Base-by-base conservation (phyloP, 192 early-diverging fungal species). In the Backusella psychrophila region DNA sequence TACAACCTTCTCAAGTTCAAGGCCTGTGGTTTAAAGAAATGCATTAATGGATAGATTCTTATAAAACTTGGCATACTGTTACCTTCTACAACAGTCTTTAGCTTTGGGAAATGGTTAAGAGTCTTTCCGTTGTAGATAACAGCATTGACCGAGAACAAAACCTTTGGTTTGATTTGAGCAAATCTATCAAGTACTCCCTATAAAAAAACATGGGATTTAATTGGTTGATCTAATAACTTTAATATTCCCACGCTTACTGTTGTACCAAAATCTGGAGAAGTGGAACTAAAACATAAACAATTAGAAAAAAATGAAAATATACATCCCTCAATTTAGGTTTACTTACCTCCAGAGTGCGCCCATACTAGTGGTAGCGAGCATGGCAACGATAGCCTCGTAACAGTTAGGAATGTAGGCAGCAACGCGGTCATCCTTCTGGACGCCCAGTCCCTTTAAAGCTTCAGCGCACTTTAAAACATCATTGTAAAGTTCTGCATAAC, bases 231-330 rank as follows among this genome's bases (percentile, higher is more conserved):
- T 39, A 31, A 7, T 67, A 1, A 41, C 26, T n/a, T 35, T 21
- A 31, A 38, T 75, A 29, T 66, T 41, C 44, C 29, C 33, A 6
- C 26, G 78, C 81, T 82, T 85, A 90, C 95, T 26, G 91, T 86
- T 19, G 90, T 88, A 36, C 98, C 98, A 88, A 99, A 97, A 80
- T 99, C 98, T 7, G 95, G 94, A 12, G 96, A 96, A 33, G 95
- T 92, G 4, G 96, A 98, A 73, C 90, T 80, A 66, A 41, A 23
- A 23, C 38, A 23, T 44, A 12, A 76, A 26, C 21, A 68, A 21
- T 31, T 49, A 49, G 41, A 33, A 56, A 59, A 33, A 44, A 38
- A 26, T 39, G 33, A 33, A n/a, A 59, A 36, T 85, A 6, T 0
- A 0, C 15, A 21, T 26, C 38, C n/a, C 53, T 46, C 17, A 31